Conservation (phyloP, 164 flowering plant genomes). For the Nymphaea thermarum region DNA sequence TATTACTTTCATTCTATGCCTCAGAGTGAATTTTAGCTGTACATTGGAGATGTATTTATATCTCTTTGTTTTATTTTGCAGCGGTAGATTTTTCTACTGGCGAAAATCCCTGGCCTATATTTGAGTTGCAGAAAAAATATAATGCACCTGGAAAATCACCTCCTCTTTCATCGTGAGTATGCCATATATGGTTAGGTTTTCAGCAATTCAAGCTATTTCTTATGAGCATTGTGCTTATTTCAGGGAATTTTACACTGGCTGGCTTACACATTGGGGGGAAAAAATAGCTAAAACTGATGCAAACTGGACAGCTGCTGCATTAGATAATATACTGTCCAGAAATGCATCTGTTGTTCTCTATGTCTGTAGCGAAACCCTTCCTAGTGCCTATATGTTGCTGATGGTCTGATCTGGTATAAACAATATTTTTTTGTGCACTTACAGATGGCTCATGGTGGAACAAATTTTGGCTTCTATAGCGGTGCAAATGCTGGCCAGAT, state of each 20-base stretch:
- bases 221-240: constrained; percentile 4
- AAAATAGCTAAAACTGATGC: constrained; percentile 57
- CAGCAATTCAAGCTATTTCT: no score
- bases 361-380: constrained; percentile 29
- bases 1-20: no score
- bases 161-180: constrained; percentile 69
- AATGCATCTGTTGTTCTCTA: constrained; percentile 96
- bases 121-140: constrained; percentile 76
- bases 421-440: constrained; percentile 7
- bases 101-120: constrained; percentile 77
- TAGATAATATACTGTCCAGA: constrained; percentile 52
- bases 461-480: constrained; percentile 87
- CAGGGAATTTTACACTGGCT: constrained; percentile 96
- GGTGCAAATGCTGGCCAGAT: constrained; percentile 76
- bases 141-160: constrained; percentile 95
- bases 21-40: no score
- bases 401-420: no score
- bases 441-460: constrained; percentile 99
- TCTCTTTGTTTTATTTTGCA: constrained; percentile 11
- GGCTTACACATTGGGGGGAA: constrained; percentile 99
- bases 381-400: neutral
- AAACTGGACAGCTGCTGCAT: constrained; percentile 38
- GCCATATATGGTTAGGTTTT: neutral
- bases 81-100: constrained; percentile 95
- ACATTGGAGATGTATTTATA: no score